These are phyloP conservation scores for Amanita exitialis DNA, from an alignment of 768 basidiomycete species.

Conservation along the genomic window DNA sequence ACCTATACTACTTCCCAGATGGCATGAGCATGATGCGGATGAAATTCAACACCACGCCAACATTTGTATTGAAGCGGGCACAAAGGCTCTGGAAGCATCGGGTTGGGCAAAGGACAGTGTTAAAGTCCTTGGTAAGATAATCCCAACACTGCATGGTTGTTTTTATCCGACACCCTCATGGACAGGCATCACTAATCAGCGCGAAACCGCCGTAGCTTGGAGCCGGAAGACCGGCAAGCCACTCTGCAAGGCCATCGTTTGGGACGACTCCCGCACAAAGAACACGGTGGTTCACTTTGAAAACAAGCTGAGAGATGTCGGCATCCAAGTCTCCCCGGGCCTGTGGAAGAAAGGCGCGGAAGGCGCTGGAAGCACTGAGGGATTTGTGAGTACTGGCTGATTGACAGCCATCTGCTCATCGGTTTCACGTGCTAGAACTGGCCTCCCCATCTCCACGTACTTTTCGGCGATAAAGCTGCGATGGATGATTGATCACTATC, in stretches of 20 bases:
- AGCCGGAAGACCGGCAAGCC: slow-evolving; percentile 84
- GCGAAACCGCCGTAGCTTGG: slow-evolving; percentile 95
- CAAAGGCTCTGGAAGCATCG: slow-evolving; percentile 55
- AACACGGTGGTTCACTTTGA: slow-evolving; percentile 75
- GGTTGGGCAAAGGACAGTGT: slow-evolving; percentile 78
- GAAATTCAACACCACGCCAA: slow-evolving; percentile 74
- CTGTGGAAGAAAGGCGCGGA: slow-evolving; percentile 63
- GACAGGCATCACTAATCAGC: slow-evolving; percentile 90
- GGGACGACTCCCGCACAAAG: slow-evolving; percentile 93
- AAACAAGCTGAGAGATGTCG: slow-evolving; percentile 57
- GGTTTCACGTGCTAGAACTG: slow-evolving; percentile 46
- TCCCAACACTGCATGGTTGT: neutral
- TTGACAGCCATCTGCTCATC: slow-evolving; percentile 7
- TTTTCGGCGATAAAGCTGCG: slow-evolving; percentile 95
- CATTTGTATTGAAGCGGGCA: slow-evolving; percentile 63
- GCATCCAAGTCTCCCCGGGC: slow-evolving; percentile 63
- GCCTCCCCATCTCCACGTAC: slow-evolving; percentile 93
- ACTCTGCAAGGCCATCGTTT: slow-evolving; percentile 84
- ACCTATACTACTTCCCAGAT: slow-evolving; percentile 32
- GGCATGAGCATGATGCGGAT: slow-evolving; percentile 90
- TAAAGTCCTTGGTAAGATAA: slow-evolving; percentile 77
- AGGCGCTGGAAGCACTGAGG: slow-evolving; percentile 51
- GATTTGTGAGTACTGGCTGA: slow-evolving; percentile 43
- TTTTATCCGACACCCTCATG: slow-evolving; percentile 9
- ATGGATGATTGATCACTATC: slow-evolving; percentile 91